Conservation (phyloP, 345 rosid genomes). For the Gossypium ekmanianum region DNA sequence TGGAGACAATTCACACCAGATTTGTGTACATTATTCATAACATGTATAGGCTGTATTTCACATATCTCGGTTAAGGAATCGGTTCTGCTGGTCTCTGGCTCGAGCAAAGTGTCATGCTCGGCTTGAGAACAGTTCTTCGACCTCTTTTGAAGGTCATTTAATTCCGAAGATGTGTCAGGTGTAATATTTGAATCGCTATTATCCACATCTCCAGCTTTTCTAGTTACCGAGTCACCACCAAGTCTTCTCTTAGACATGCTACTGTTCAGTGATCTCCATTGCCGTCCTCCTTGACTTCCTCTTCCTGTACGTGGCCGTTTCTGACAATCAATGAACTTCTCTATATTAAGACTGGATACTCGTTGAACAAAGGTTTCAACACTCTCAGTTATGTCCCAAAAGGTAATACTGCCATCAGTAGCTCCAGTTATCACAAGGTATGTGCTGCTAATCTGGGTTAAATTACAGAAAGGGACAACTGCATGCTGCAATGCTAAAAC, state of each 20-base stretch:
- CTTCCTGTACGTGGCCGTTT: conserved; percentile 88
- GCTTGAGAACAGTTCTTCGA: conserved; percentile 25
- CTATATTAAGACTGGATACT: conserved; percentile 48
- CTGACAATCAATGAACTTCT: conserved; percentile 54
- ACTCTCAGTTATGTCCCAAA: conserved; percentile 76
- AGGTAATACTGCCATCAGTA: conserved; percentile 89
- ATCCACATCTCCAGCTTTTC: conserved; percentile 23
- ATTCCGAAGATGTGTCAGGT: conserved; percentile 18
- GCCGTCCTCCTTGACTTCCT: conserved; percentile 94
- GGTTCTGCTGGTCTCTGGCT: conserved; percentile 28
- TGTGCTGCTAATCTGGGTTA: conserved; percentile 28
- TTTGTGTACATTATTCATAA: conserved; percentile 57
- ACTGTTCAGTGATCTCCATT: conserved; percentile 54
- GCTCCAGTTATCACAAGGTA: conserved; percentile 78
- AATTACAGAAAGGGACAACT: conserved; percentile 32
- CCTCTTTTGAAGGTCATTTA: conserved; percentile 17
- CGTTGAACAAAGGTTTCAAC: conserved; percentile 64
- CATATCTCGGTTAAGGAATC: conserved; percentile 37
- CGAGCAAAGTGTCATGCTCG: conserved; percentile 17
- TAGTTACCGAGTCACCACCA: conserved; percentile 15
- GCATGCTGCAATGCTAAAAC: conserved; percentile 73
- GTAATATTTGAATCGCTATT: conserved; percentile 4
- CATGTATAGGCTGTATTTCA: conserved; percentile 58
- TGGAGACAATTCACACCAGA: conserved; percentile 91
- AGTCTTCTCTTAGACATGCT: conserved; percentile 27